Base-by-base conservation (phyloP, 768 basidiomycete species). In the Lentinula boryana region DNA sequence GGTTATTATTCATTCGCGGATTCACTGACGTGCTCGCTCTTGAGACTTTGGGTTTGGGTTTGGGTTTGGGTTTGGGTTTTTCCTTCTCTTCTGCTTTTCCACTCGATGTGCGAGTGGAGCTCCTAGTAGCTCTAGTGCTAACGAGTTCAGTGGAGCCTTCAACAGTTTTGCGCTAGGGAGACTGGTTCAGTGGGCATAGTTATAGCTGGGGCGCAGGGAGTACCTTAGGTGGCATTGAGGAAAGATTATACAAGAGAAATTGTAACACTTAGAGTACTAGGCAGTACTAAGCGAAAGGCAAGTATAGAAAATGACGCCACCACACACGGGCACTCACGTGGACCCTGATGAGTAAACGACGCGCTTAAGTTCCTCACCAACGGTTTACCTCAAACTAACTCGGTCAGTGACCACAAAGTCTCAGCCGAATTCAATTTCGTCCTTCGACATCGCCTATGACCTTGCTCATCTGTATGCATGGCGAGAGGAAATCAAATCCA, bases 171-270 rank as follows among this genome's bases (percentile, higher is more conserved):
- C 58, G 48, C 58, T 60, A 15, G 15, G 21, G 12, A 21, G 15
- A 50, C 16, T 31, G 44, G 1, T 13, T 48, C n/a, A 48, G 38
- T 4, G 40, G 1, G n/a, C 12, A 23, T 32, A 10, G 13, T 2
- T 27, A 43, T 1, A 57, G 15, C 18, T 43, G 5, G 13, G 13
- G 5, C 21, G n/a, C 8, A 33, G 31, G 4, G 41, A 13, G 8
- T 40, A 60, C 58, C 58, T 60, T 60, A 13, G 58, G 58, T 32
- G 58, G 58, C 58, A 60, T 60, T 15, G 3, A 9, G 15, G 35
- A 15, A 36, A 16, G 27, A 27, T 27, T 27, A 27, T 27, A 2
- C 27, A 4, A 27, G 27, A 27, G 27, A 27, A 27, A 27, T 27
- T 27, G 27, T 27, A 27, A 27, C 4, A 27, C 27, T 27, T 27